These are phyloP conservation scores for Anacardium occidentale DNA, from an alignment of 345 rosid species.

Conservation along the genomic window DNA sequence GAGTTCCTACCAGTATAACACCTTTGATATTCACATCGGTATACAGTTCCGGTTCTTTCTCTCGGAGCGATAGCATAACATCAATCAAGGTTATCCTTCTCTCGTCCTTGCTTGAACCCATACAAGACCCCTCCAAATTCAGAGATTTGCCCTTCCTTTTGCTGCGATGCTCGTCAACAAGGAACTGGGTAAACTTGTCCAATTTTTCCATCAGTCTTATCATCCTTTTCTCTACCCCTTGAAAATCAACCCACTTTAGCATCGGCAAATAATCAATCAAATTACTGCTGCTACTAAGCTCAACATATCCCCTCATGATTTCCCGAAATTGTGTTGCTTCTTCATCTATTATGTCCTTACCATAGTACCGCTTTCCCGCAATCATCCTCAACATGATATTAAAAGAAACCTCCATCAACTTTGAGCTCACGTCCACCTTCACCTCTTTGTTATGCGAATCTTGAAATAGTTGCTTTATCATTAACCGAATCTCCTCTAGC, in stretches of 20 bases:
- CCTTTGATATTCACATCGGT: conserved; percentile 24
- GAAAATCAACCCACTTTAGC: neutral
- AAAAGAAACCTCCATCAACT: conserved; percentile 7
- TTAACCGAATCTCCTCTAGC: conserved; percentile 15
- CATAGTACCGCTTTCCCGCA: conserved; percentile 23
- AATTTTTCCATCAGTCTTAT: neutral
- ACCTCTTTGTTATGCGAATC: neutral
- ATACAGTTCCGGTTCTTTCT: conserved; percentile 21
- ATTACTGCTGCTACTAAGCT: neutral
- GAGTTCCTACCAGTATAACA: conserved; percentile 14
- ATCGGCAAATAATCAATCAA: neutral
- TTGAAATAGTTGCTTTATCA: conserved; percentile 11
- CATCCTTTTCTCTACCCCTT: neutral
- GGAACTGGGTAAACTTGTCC: neutral
- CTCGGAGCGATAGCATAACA: conserved; percentile 15
- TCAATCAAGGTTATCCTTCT: conserved; percentile 18
- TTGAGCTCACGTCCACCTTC: conserved; percentile 12
- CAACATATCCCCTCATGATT: neutral
- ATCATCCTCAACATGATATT: conserved; percentile 28
- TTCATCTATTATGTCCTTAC: neutral
- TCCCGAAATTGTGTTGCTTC: conserved; percentile 4
- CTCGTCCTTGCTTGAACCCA: neutral
- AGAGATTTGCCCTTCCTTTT: neutral
- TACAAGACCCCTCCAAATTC: neutral
- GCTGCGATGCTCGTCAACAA: neutral